phyloP scores from a whole-genome alignment of 495 filamentous ascomycete genomes.

The Hapsidospora chrysogenum region DNA sequence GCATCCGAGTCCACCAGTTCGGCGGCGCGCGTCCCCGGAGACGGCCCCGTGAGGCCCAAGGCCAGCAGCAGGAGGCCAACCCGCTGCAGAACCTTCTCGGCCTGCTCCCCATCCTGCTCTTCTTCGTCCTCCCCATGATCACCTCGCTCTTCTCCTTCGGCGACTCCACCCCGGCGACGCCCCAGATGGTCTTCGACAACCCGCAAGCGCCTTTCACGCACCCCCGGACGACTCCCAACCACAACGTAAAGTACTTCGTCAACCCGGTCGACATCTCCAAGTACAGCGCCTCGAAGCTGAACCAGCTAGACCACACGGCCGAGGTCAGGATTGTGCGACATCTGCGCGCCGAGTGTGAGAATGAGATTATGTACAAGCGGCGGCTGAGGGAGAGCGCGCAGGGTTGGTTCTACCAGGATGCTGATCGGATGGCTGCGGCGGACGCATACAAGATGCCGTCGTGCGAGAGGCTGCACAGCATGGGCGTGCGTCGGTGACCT shows the following conservation, averaged over 20 bases:
- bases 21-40: constrained; percentile 50
- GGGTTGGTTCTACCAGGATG: constrained; percentile 76
- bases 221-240: constrained; percentile 48
- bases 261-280: constrained; percentile 61
- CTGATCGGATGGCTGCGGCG: constrained; percentile 48
- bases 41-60: constrained; percentile 50
- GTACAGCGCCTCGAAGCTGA: constrained; percentile 46
- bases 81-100: constrained; percentile 39
- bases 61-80: constrained; percentile 25
- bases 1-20: constrained; percentile 76
- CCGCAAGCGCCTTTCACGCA: constrained; percentile 52
- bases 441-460: constrained; percentile 18
- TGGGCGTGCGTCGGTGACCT: constrained; percentile 4
- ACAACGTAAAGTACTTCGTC: constrained; percentile 69
- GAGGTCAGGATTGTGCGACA: constrained; percentile 52
- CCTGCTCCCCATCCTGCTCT: constrained; percentile 69
- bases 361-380: constrained; percentile 43
- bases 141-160: constrained; percentile 58
- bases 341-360: constrained; percentile 53
- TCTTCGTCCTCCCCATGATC: constrained; percentile 78
- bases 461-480: constrained; percentile 19
- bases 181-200: constrained; percentile 53
- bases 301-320: constrained; percentile 57
- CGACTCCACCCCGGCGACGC: constrained; percentile 35
- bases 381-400: constrained; percentile 61